phyloP scores from a whole-genome alignment of 345 rosid species.

The Reutealis trisperma region DNA sequence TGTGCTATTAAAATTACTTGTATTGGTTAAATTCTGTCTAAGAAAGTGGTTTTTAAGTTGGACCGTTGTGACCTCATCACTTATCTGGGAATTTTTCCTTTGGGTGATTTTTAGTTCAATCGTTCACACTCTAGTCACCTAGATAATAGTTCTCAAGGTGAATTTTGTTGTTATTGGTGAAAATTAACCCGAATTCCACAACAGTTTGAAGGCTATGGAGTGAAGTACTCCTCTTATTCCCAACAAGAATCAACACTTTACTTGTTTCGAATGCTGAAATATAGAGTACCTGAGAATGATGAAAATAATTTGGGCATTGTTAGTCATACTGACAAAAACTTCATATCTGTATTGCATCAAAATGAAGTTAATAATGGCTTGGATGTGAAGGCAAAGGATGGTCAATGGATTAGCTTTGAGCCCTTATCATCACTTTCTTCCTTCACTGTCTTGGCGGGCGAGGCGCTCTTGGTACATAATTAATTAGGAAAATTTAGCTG shows the following conservation, averaged over 20 bases:
- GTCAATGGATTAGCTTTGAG: conserved; percentile 24
- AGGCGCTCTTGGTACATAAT: conserved; percentile 24
- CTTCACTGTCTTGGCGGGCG: conserved; percentile 36
- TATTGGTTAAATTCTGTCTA: too few relatives aligned
- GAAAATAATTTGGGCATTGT: conserved; percentile 8
- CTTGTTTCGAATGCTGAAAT: conserved; percentile 28
- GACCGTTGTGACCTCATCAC: too few relatives aligned
- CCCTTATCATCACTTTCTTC: conserved; percentile 24
- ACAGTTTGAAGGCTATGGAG: conserved; percentile 34
- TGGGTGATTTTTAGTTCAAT: too few relatives aligned
- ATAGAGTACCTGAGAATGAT: conserved; percentile 7
- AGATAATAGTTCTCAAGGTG: too few relatives aligned
- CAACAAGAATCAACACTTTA: conserved; percentile 11
- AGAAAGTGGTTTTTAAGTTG: too few relatives aligned
- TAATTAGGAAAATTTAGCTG: too few relatives aligned
- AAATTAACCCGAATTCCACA: too few relatives aligned
- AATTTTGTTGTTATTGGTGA: too few relatives aligned
- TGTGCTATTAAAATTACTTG: too few relatives aligned
- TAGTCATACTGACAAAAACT: conserved; percentile 39
- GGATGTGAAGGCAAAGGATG: conserved; percentile 29
- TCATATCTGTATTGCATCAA: conserved; percentile 32
- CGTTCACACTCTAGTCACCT: too few relatives aligned
- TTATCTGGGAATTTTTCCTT: too few relatives aligned
- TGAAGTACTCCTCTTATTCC: conserved; percentile 20
- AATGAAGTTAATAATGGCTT: conserved; percentile 22